Evolutionary conservation across 1,139 yeast genomes (phyloP), one percentile per base, ranked within the genome.

Genomic region (Taphrina sp.): DNA sequence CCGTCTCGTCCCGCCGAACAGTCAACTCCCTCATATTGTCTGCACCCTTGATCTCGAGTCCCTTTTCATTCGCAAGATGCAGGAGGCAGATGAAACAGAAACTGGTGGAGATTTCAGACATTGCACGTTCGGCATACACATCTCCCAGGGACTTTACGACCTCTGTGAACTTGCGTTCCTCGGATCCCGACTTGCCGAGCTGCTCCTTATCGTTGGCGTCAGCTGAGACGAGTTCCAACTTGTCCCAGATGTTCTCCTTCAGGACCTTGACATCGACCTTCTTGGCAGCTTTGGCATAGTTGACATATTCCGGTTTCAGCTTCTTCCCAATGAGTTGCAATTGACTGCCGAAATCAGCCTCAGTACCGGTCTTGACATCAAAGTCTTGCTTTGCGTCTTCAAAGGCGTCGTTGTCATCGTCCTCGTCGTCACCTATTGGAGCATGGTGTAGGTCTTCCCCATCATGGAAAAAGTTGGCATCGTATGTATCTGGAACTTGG

Each of bases 51-150:
- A 92, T 79, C 2, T 74, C 69, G 44, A 89, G 73, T 0, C 92
- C 92, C 65, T 88, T 87, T 66, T 89, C 96, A 66, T 89, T 89
- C 7, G 96, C 95, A 62, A 89, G 74, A 70, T 89, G 96, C 36
- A 88, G 72, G 60, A 87, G 71, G 65, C 95, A 86, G 59, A 88
- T 86, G 65, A 88, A 89, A 65, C 88, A 86, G 69, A 86, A 85
- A 71, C 95, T 84, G 0, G 96, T 88, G 1, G 95, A 85, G 7
- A 89, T 71, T 59, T 89, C 95, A 12, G 68, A 63, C 63, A 70
- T 63, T 41, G 72, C 72, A 43, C 68, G 67, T 10, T 65, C 63
- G 3, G 67, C 64, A 60, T 74, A 74, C 38, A 65, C 66, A 1
- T 65, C 59, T 35, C 64, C 64, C 33, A 74, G 67, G 1, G 67